Conservation (phyloP, 208 protist species). For the Blastocrithidia nonstop region DNA sequence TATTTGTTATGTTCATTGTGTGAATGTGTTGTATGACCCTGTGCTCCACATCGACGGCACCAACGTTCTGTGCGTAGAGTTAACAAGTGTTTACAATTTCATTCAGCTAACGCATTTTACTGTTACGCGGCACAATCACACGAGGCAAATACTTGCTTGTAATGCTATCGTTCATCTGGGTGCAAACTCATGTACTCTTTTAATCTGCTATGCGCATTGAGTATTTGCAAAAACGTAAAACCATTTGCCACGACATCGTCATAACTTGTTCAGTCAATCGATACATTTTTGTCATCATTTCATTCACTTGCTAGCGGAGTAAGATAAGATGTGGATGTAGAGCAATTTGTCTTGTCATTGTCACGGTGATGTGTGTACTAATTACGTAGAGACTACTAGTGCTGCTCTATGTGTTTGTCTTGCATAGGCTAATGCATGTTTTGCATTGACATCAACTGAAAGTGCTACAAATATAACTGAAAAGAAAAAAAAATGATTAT, state of each 20-base stretch:
- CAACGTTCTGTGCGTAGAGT: constrained; percentile 25
- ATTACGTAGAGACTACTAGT: constrained; percentile 1
- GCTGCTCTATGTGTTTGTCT: no score
- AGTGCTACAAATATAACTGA: no score
- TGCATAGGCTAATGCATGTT: no score
- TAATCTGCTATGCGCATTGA: constrained; percentile 36
- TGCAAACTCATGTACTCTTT: constrained; percentile 10
- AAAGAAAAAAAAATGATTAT: no score
- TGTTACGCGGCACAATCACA: constrained; percentile 11
- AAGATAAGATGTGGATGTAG: background rate
- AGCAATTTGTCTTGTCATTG: background rate
- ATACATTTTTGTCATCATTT: constrained; percentile 58
- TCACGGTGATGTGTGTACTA: background rate
- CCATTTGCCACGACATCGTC: constrained; percentile 46
- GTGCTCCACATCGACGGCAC: constrained; percentile 43
- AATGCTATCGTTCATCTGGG: constrained; percentile 5
- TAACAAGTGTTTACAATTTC: constrained; percentile 24
- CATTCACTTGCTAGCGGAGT: constrained; percentile 23
- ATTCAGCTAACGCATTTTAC: constrained; percentile 12
- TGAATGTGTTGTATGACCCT: constrained; percentile 43
- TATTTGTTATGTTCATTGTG: constrained; percentile 10
- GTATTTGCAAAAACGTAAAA: constrained; percentile 64
- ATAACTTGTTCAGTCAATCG: constrained; percentile 53
- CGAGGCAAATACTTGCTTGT: constrained; percentile 10
- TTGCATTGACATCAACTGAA: constrained; percentile 1